These are phyloP conservation scores for Chondrostereum purpureum DNA, from an alignment of 1,284 basidiomycete genomes.

Conservation along the genomic window DNA sequence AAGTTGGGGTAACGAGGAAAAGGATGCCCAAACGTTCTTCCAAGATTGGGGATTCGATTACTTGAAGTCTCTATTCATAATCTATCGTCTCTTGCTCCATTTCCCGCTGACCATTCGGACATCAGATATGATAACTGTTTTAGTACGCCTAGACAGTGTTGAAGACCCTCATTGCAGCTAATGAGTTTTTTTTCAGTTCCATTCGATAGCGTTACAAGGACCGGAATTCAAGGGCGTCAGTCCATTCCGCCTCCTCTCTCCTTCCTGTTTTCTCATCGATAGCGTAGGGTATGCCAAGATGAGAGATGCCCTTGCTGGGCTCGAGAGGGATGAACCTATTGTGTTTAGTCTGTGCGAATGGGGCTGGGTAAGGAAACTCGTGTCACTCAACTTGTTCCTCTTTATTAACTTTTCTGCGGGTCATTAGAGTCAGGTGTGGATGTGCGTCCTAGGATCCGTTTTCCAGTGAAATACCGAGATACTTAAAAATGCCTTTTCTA, in stretches of 20 bases:
- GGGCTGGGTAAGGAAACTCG: constrained; percentile 42
- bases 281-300: constrained; percentile 42
- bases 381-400: too few species aligned
- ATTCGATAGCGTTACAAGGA: constrained; percentile 42
- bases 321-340: constrained; percentile 35
- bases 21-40: constrained; percentile 35
- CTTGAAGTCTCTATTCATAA: constrained; percentile 43
- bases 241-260: constrained; percentile 16
- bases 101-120: constrained; percentile 1
- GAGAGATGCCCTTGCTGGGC: constrained; percentile 46
- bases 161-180: background rate
- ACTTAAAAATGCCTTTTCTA: constrained; percentile 50
- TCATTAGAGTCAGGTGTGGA: constrained; percentile 9
- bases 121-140: constrained; percentile 44
- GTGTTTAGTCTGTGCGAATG: constrained; percentile 51
- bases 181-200: constrained; percentile 30
- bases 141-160: constrained; percentile 23
- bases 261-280: constrained; percentile 3
- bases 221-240: constrained; percentile 53
- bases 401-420: too few species aligned
- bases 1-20: constrained; percentile 42
- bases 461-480: constrained; percentile 1
- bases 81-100: constrained; percentile 27
- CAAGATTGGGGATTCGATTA: constrained; percentile 49
- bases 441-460: background rate